These are phyloP conservation scores for Tetrapisispora namnaoensis DNA, from an alignment of 805 yeast species.

Conservation along the genomic window DNA sequence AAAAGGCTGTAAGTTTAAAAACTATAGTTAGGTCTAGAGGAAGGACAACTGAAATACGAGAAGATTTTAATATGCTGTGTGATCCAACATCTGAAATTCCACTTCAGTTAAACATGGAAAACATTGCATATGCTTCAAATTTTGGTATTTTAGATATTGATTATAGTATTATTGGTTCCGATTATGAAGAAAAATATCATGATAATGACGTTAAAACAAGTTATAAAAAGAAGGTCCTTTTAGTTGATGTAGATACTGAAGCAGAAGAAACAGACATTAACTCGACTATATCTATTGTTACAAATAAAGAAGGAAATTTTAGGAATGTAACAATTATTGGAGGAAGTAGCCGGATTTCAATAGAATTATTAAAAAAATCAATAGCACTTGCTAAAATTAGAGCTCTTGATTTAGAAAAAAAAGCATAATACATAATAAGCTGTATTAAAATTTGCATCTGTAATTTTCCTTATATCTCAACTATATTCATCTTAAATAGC, in stretches of 20 bases:
- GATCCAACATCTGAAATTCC: slow-evolving; percentile 36
- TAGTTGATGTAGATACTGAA: slow-evolving; percentile 77
- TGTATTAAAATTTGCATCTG: neutral
- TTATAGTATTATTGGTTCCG: slow-evolving; percentile 13
- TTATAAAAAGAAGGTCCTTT: slow-evolving; percentile 31
- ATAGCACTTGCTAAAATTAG: slow-evolving; percentile 40
- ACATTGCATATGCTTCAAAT: slow-evolving; percentile 37
- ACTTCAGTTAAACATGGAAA: slow-evolving; percentile 33
- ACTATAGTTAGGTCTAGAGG: slow-evolving; percentile 45
- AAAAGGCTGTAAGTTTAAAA: slow-evolving; percentile 42
- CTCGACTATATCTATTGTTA: slow-evolving; percentile 41
- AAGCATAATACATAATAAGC: neutral
- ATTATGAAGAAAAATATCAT: slow-evolving; percentile 23
- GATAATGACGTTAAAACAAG: slow-evolving; percentile 15
- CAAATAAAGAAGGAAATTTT: slow-evolving; percentile 24
- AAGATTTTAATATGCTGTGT: slow-evolving; percentile 44
- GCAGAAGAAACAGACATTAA: slow-evolving; percentile 60
- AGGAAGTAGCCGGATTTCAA: slow-evolving; percentile 37
- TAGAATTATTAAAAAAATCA: slow-evolving; percentile 39
- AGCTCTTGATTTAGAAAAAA: slow-evolving; percentile 28
- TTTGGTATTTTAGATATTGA: slow-evolving; percentile 49
- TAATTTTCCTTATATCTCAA: too few relatives aligned
- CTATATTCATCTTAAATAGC: too few relatives aligned
- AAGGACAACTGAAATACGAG: slow-evolving; percentile 36
- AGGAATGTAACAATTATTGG: slow-evolving; percentile 41